Evolutionary conservation across 305 asterid species (phyloP).

Genomic region (Salvia sclarea): DNA sequence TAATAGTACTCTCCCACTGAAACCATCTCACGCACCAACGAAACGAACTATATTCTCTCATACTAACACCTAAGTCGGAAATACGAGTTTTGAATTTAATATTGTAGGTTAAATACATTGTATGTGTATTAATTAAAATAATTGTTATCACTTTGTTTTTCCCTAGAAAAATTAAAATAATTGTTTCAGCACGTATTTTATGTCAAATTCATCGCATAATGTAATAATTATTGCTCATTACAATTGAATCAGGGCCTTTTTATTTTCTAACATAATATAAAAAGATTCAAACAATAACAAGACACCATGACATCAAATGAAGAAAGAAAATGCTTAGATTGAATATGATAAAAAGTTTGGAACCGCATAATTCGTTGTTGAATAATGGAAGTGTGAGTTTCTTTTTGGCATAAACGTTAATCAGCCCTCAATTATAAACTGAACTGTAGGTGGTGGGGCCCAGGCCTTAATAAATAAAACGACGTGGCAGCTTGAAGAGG

Average conservation of each 20-base stretch:
- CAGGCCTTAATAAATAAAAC: background rate
- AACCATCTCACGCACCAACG: background rate
- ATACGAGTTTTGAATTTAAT: background rate
- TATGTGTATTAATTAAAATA: background rate
- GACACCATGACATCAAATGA: too few relatives aligned
- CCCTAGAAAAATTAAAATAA: background rate
- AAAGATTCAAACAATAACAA: too few relatives aligned
- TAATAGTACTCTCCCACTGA: background rate
- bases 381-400: constrained; percentile 14
- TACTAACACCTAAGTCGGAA: too few relatives aligned
- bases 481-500: constrained; percentile 38
- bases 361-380: constrained; percentile 11
- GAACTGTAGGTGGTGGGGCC: constrained; percentile 23
- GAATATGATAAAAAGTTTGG: background rate
- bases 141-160: too few relatives aligned
- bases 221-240: too few relatives aligned
- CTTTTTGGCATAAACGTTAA: constrained; percentile 4
- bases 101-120: background rate
- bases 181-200: background rate
- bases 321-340: too few relatives aligned
- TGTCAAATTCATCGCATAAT: background rate
- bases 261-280: too few relatives aligned
- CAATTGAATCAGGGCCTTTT: too few relatives aligned
- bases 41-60: too few relatives aligned
- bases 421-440: background rate